Evolutionary conservation across 306 rosid species (phyloP).

Genomic region (Mucuna pruriens): DNA sequence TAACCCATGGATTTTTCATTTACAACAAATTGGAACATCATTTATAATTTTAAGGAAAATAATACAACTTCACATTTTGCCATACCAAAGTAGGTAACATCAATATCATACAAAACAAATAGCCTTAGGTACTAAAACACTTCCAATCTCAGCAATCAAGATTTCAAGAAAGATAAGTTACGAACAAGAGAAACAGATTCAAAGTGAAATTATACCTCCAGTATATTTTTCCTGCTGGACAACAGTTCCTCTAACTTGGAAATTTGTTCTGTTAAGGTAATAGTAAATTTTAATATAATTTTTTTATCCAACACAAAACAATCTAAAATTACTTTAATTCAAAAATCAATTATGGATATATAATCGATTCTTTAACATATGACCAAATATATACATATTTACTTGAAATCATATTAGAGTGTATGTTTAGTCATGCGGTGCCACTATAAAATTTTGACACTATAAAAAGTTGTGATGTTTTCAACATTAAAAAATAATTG

Average conservation of each 20-base stretch:
- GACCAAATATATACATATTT: too few relatives aligned
- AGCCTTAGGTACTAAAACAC: not conserved
- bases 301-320: too few relatives aligned
- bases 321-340: too few relatives aligned
- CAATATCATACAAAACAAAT: not conserved
- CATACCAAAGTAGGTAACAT: not conserved
- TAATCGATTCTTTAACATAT: too few relatives aligned
- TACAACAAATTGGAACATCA: not conserved
- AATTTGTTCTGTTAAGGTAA: too few relatives aligned
- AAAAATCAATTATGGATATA: too few relatives aligned
- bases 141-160: not conserved
- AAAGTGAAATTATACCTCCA: slow-evolving; percentile 62
- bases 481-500: too few relatives aligned
- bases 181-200: slow-evolving; percentile 6
- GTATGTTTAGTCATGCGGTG: too few relatives aligned
- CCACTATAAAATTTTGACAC: too few relatives aligned
- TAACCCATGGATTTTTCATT: not conserved
- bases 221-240: slow-evolving; percentile 75
- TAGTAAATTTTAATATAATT: too few relatives aligned
- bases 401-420: too few relatives aligned
- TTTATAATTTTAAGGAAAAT: not conserved
- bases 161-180: not conserved
- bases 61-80: slow-evolving; percentile 1
- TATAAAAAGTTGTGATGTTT: too few relatives aligned
- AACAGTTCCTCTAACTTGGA: slow-evolving; percentile 83